Percentiles rank a stretch among this genome's conserved stretches.
Conservation (phyloP, 2,329 filamentous ascomycete species). For the Botrytis medusae region DNA sequence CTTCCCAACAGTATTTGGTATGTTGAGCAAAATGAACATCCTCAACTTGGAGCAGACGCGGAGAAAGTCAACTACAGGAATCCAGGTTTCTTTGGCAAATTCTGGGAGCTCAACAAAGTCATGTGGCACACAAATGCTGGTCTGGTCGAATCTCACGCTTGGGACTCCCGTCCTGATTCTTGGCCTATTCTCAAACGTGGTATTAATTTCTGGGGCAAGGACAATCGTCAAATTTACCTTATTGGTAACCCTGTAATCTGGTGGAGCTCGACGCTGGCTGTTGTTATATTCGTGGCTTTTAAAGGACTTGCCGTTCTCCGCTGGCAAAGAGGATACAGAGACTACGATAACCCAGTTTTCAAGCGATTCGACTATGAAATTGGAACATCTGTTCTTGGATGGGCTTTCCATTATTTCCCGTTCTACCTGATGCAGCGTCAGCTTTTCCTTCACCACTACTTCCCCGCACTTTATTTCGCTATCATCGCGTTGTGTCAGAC, state of each 20-base stretch:
- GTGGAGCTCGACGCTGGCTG: conserved; percentile 81
- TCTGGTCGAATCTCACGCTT: conserved; percentile 92
- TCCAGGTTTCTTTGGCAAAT: conserved; percentile 95
- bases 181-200: conserved; percentile 92
- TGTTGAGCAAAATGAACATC: conserved; percentile 86
- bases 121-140: conserved; percentile 99
- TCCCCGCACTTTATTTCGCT: conserved; percentile 94
- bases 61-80: conserved; percentile 96
- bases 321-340: conserved; percentile 90
- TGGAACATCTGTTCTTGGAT: conserved; percentile 84
- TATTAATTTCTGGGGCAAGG: conserved; percentile 98
- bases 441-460: conserved; percentile 97
- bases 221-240: conserved; percentile 93
- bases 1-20: conserved; percentile 98
- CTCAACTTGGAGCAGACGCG: conserved; percentile 67
- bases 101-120: conserved; percentile 93
- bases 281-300: conserved; percentile 76
- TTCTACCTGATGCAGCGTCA: conserved; percentile 98
- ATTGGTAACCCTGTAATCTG: conserved; percentile 93
- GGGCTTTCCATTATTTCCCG: conserved; percentile 98
- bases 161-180: conserved; percentile 91
- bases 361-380: conserved; percentile 98
- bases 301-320: conserved; percentile 84
- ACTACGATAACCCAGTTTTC: conserved; percentile 80
- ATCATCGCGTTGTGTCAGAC: conserved; percentile 86